Evolutionary conservation across 2,329 filamentous ascomycete genomes (phyloP), one percentile per base, ranked within the genome.

Genomic region (Diatrype stigma): DNA sequence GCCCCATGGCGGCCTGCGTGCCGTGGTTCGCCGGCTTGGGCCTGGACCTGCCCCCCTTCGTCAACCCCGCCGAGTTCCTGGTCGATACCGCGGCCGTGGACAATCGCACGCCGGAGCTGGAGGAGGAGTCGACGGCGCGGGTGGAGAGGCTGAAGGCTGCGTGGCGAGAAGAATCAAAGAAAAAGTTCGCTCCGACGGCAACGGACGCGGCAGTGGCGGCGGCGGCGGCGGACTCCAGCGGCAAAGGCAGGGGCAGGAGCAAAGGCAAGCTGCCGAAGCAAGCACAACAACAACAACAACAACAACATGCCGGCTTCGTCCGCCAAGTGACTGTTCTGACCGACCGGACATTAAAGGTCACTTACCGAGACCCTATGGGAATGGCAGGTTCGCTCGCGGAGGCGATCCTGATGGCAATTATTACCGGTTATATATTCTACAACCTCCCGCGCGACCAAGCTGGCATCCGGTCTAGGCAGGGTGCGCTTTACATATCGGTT

Each of bases 61-160:
- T 89, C 44, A 92, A 92, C 58, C 88, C 89, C 0, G 88, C 88
- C 2, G 88, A 92, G 57, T 87, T 85, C 61, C 67, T 90, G 46
- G 86, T 92, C 50, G 88, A 92, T 57, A 74, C 89, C 30, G 84
- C 87, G 1, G 87, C 88, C 6, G 74, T 90, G 11, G 88, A 92
- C 61, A 89, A 84, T 59, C 79, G 89, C 5, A 85, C 81, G 0
- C 76, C 80, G 0, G 84, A 88, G 57, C 70, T 85, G 3, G 88
- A 92, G 61, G 69, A 70, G 14, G 73, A 76, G 34, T 87, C 82
- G 0, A 74, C 74, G 14, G 70, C 73, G 1, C 76, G 87, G 8
- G 84, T 91, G 1, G 71, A 82, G n/a, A 64, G 67, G 8, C 71
- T 92, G 21, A 85, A 82, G 61, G 63, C 66, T 4, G 77, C 79